phyloP scores from a whole-genome alignment of 2,329 filamentous ascomycete genomes.

The Scleromitrula shiraiana region DNA sequence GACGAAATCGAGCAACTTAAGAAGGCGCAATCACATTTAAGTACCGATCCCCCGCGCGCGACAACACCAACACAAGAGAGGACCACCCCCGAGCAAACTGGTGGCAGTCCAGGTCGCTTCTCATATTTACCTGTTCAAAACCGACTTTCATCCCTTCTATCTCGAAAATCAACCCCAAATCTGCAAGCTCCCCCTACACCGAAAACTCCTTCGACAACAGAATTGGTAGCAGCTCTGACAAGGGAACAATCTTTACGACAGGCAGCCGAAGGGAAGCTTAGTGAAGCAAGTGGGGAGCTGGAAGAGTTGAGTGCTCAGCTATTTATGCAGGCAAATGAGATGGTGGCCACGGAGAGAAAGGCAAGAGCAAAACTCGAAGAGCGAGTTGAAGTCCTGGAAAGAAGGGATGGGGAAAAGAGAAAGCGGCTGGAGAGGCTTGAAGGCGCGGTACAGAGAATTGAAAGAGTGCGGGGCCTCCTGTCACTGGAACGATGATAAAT shows the following conservation, averaged over 20 bases:
- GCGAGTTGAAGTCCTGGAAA: constrained; percentile 59
- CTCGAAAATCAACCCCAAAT: constrained; percentile 40
- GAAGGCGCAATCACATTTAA: constrained; percentile 26
- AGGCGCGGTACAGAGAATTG: constrained; percentile 61
- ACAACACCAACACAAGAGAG: constrained; percentile 17
- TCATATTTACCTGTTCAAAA: constrained; percentile 27
- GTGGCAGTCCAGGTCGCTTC: constrained; percentile 20
- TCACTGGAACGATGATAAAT: constrained; percentile 21
- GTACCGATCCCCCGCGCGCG: background rate
- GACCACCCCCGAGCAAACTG: constrained; percentile 29
- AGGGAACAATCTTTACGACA: constrained; percentile 59
- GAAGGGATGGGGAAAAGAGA: constrained; percentile 61
- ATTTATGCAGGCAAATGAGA: constrained; percentile 80
- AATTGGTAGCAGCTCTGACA: constrained; percentile 55
- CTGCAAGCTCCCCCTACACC: constrained; percentile 24
- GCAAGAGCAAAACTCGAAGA: constrained; percentile 65
- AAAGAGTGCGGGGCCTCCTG: constrained; percentile 58
- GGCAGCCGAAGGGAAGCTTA: constrained; percentile 60
- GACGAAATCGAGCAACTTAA: constrained; percentile 61
- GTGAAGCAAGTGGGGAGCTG: constrained; percentile 61
- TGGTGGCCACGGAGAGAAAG: constrained; percentile 70
- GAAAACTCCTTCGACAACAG: constrained; percentile 28
- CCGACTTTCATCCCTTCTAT: constrained; percentile 38
- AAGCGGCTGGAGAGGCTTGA: constrained; percentile 63
- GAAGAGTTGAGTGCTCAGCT: constrained; percentile 69